Conservation (phyloP, 1,284 basidiomycete species). For the Exsudoporus floridanus region DNA sequence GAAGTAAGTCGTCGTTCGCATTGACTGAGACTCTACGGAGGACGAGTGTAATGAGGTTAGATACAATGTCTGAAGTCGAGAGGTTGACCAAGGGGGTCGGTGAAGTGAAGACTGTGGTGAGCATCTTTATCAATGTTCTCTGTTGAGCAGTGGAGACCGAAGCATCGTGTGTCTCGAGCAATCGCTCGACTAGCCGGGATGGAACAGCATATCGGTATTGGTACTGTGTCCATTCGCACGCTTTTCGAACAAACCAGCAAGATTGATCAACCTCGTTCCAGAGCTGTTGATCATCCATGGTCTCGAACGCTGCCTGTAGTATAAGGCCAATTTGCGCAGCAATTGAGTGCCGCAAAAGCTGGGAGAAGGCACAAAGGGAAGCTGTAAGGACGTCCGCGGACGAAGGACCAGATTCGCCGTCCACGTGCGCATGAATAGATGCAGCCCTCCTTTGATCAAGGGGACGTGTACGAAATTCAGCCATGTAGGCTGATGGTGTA, state of each 20-base stretch:
- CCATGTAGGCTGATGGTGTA: slow-evolving; percentile 71
- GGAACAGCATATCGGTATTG: slow-evolving; percentile 93
- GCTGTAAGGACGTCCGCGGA: slow-evolving; percentile 73
- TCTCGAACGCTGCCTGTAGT: slow-evolving; percentile 68
- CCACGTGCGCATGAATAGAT: slow-evolving; percentile 83
- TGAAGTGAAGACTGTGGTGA: slow-evolving; percentile 81
- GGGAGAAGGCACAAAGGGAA: slow-evolving; percentile 70
- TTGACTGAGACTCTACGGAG: slow-evolving; percentile 69
- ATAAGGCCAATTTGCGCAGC: slow-evolving; percentile 74
- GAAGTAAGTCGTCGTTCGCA: slow-evolving; percentile 67
- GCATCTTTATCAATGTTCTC: slow-evolving; percentile 75
- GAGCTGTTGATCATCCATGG: slow-evolving; percentile 58
- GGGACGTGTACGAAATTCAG: slow-evolving; percentile 77
- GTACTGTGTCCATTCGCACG: slow-evolving; percentile 84
- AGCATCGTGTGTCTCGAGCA: slow-evolving; percentile 69
- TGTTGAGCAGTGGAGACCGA: slow-evolving; percentile 56
- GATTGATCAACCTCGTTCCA: slow-evolving; percentile 80
- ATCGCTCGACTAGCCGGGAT: slow-evolving; percentile 78
- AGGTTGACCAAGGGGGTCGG: slow-evolving; percentile 84
- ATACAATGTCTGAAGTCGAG: slow-evolving; percentile 87
- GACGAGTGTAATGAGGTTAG: slow-evolving; percentile 73
- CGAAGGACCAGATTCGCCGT: slow-evolving; percentile 85
- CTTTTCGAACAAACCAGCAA: slow-evolving; percentile 78
- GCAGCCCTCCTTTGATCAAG: slow-evolving; percentile 77
- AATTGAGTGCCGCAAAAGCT: slow-evolving; percentile 76